These are phyloP conservation scores for Dendrocalamus sinicus DNA, from an alignment of 176 grass and related monocot genomes.

Conservation along the genomic window DNA sequence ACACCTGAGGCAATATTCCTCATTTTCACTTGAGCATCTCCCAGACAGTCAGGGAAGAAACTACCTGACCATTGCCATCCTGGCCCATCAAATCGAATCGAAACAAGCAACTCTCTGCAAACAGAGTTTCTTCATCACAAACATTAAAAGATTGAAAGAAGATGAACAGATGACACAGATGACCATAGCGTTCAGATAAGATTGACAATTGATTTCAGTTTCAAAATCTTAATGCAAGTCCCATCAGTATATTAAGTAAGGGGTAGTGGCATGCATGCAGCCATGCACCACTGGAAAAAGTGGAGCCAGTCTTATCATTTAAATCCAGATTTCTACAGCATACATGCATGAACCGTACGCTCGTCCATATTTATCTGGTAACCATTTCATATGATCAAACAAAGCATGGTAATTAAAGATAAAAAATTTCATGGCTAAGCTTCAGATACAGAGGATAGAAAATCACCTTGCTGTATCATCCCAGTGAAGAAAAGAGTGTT, in stretches of 20 bases:
- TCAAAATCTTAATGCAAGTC: not conserved
- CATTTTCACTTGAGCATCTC: slow-evolving; percentile 98
- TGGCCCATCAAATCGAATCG: slow-evolving; percentile 85
- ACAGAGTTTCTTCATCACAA: slow-evolving; percentile 39
- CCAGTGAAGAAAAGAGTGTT: slow-evolving; percentile 96
- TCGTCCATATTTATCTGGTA: slow-evolving; percentile 2
- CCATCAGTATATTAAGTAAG: slow-evolving; percentile 13
- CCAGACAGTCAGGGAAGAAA: slow-evolving; percentile 84
- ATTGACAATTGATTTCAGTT: not conserved
- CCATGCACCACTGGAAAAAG: slow-evolving; percentile 24
- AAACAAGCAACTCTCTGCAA: slow-evolving; percentile 89
- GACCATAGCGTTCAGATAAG: slow-evolving; percentile 21
- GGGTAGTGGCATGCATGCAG: slow-evolving; percentile 11
- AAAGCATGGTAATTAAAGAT: slow-evolving; percentile 3
- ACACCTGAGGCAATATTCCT: slow-evolving; percentile 75
- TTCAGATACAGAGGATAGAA: slow-evolving; percentile 29
- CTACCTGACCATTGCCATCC: slow-evolving; percentile 98
- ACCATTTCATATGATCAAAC: slow-evolving; percentile 41
- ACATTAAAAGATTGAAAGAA: slow-evolving; percentile 32
- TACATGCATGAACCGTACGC: slow-evolving; percentile 17
- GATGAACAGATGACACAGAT: slow-evolving; percentile 23
- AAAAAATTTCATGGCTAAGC: not conserved
- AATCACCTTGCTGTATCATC: slow-evolving; percentile 81
- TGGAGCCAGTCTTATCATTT: not conserved
- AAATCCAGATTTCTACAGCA: slow-evolving; percentile 31